Base-by-base conservation (phyloP, 768 basidiomycete species). In the Boletus edulis region DNA sequence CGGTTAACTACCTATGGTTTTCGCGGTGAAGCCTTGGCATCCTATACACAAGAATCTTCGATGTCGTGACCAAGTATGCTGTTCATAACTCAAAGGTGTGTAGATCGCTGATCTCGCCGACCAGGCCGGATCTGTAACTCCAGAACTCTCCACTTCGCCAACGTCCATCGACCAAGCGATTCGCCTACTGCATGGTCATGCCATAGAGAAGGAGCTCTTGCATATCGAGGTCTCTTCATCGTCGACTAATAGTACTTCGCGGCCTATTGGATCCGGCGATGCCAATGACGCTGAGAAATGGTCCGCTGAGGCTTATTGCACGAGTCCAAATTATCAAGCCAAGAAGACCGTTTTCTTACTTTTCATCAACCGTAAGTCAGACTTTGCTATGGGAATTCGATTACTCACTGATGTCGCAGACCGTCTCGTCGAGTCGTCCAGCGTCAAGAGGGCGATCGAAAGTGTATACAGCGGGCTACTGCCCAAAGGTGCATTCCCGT, bases 11-110 rank as follows among this genome's bases (percentile, higher is more conserved):
- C 96, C 0, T 98, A 98, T 69, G 97, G 97, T 1, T 99, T 99
- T 71, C 83, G 97, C 49, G 96, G 97, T 29, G 97, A 99, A 73
- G 97, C 97, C 0, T 74, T 99, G 46, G 97, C 96, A 3, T 95
- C 93, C 13, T 98, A 67, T 98, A 96, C 69, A 80, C 85, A 5
- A 82, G 91, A 34, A 94, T 98, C 41, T 77, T 98, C 3, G 92
- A 96, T 58, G 91, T 98, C 11, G 78, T 98, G 27, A 91, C 91
- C 3, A 90, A 88, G 57, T 99, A 99, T 66, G 93, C 97, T 0
- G 79, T 95, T 11, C 97, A 99, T 68, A 98, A 99, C 67, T 83
- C 96, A 0, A 82, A 80, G 82, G 93, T 88, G 45, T 44, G 62
- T 49, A 8, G 29, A 1, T 18, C n/a, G 43, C 12, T 68, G 29